Conservation (phyloP, 192 early-diverging fungal species). For the Rhizophagus sp. region DNA sequence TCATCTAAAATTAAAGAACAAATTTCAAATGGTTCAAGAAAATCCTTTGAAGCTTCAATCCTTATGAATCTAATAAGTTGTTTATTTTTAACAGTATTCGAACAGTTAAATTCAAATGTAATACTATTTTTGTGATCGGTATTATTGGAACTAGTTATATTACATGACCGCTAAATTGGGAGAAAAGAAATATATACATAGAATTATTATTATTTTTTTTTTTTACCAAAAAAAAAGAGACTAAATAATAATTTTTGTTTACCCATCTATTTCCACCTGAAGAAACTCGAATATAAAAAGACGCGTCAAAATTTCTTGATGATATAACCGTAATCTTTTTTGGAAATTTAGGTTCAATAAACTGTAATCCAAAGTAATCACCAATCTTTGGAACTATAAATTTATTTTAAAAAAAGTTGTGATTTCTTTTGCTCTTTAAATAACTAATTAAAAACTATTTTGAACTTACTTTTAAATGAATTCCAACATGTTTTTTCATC, state of each 20-base stretch:
- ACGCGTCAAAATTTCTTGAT: constrained; percentile 17
- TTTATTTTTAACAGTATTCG: not conserved
- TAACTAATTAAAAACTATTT: not conserved
- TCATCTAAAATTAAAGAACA: constrained; percentile 26
- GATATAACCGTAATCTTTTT: constrained; percentile 23
- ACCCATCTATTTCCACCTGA: constrained; percentile 12
- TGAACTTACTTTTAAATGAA: constrained; percentile 39
- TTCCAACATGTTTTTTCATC: constrained; percentile 55
- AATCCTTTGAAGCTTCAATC: not conserved
- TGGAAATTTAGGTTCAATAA: constrained; percentile 37
- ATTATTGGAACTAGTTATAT: not conserved
- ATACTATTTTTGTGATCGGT: not conserved
- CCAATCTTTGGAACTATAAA: constrained; percentile 40
- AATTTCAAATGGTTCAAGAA: constrained; percentile 22
- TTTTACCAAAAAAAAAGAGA: not conserved
- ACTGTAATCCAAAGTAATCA: constrained; percentile 56
- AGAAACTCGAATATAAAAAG: constrained; percentile 12
- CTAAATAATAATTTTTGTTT: not conserved
- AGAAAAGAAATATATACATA: too few species aligned
- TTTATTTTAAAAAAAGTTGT: not conserved
- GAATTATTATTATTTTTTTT: too few species aligned
- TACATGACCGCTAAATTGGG: too few species aligned
- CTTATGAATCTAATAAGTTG: not conserved
- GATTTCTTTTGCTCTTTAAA: not conserved
- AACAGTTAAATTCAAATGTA: constrained; percentile 14